These are phyloP conservation scores for Quercus lobata DNA, from an alignment of 331 rosid genomes.

Conservation along the genomic window DNA sequence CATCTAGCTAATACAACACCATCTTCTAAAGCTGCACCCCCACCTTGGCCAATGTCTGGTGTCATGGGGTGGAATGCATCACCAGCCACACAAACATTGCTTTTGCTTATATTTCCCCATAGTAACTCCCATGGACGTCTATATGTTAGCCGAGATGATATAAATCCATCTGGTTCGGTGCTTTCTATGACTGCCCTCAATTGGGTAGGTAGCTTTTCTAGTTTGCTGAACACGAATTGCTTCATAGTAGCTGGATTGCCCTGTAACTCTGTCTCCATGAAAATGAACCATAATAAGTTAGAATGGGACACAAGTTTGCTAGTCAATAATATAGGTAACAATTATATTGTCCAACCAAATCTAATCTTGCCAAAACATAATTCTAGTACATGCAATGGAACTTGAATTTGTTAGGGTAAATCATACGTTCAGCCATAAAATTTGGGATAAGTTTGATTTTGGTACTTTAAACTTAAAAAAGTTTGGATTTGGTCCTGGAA, in stretches of 20 bases:
- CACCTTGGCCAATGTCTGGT: conserved; percentile 63
- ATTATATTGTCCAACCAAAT: no score
- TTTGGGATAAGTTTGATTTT: no score
- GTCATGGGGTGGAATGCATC: conserved; percentile 66
- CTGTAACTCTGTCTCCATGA: conserved; percentile 33
- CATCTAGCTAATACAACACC: conserved; percentile 54
- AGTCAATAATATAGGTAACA: neutral
- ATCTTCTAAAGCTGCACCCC: conserved; percentile 59
- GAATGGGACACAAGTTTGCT: neutral
- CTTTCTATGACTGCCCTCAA: conserved; percentile 27
- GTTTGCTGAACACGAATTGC: conserved; percentile 32
- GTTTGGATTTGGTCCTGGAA: no score
- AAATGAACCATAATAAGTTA: neutral
- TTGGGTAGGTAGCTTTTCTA: conserved; percentile 33
- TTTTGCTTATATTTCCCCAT: conserved; percentile 39
- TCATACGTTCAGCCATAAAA: no score
- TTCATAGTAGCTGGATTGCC: conserved; percentile 37
- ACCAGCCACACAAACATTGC: conserved; percentile 47
- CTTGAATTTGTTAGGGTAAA: no score
- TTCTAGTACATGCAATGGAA: no score
- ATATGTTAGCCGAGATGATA: conserved; percentile 30
- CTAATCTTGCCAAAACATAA: no score
- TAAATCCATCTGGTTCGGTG: conserved; percentile 23
- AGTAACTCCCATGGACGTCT: conserved; percentile 57
- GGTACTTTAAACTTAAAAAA: no score